Base-by-base conservation (phyloP, 1,284 basidiomycete species). In the Irpex lacteus region DNA sequence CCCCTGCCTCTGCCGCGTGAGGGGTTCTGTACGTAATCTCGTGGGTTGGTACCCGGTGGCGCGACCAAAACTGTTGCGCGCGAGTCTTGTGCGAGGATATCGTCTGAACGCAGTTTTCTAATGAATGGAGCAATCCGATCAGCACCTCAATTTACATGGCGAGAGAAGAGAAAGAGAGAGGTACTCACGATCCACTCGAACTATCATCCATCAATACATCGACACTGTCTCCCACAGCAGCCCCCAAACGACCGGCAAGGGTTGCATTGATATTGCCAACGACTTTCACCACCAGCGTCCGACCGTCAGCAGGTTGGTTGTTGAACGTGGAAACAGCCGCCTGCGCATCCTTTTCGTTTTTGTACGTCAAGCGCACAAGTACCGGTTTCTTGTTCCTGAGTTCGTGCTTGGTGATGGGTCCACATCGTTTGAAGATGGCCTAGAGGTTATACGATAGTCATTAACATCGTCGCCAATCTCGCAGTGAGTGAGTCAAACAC, bases 61-160 rank as follows among this genome's bases (percentile, higher is more conserved):
- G 87, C 86, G 40, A 90, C 79, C 32, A 92, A 81, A 2, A 94
- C 84, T 5, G 84, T 80, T 1, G 91, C 89, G 19, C 88, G 83
- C 7, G 89, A 84, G 72, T 92, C 90, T 11, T 81, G 80, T n/a
- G 81, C 78, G 60, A 93, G 74, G 52, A 94, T 82, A 4, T 85
- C 85, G 71, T 95, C 93, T 2, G 93, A 94, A 65, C 93, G 91
- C 81, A 95, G 83, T 85, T 94, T 95, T 65, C 92, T 95, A 70
- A 54, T 9, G 38, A n/a, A 38, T 7, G n/a, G 55, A 32, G 19
- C 21, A 21, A 9, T 54, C 56, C 6, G 36, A 36, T 15, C 13
- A 26, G 26, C 4, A 26, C 26, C 7, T 18, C 15, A 49, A 32
- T 19, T 21, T 15, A 15, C 19, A 19, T 44, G 15, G 40, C 3